Evolutionary conservation across 306 rosid genomes (phyloP).

Genomic region (Cotoneaster glaucophyllus): DNA sequence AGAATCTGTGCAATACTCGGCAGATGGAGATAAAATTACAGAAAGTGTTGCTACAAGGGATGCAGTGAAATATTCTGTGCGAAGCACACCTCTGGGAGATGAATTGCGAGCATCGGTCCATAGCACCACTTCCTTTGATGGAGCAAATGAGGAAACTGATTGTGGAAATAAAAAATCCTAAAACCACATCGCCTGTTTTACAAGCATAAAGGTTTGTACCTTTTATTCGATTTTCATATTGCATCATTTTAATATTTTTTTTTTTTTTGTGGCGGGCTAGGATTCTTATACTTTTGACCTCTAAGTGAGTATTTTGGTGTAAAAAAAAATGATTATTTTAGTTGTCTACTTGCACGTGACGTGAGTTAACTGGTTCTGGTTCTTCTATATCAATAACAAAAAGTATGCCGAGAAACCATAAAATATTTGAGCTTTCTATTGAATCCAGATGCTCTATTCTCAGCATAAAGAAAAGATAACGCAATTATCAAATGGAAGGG

Average conservation of each 20-base stretch:
- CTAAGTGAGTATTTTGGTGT: no score
- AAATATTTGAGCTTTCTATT: neutral
- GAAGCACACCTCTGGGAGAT: conserved; percentile 21
- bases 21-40: conserved; percentile 25
- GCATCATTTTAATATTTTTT: neutral
- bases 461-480: neutral
- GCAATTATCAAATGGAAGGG: neutral
- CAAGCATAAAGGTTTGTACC: conserved; percentile 39
- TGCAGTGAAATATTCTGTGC: conserved; percentile 20
- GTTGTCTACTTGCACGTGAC: neutral
- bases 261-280: neutral
- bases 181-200: conserved; percentile 28
- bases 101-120: conserved; percentile 32
- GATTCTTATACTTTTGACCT: neutral
- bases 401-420: neutral
- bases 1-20: conserved; percentile 32
- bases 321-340: no score
- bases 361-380: neutral
- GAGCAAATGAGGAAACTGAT: conserved; percentile 20
- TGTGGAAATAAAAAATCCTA: conserved; percentile 20
- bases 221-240: neutral
- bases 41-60: conserved; percentile 24
- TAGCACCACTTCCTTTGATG: conserved; percentile 18
- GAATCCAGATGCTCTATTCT: neutral
- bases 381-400: neutral